Percentiles rank a stretch among this genome's conserved stretches.
Evolutionary conservation across 768 basidiomycete genomes (phyloP).

Genomic region (Stropharia rugosoannulata): DNA sequence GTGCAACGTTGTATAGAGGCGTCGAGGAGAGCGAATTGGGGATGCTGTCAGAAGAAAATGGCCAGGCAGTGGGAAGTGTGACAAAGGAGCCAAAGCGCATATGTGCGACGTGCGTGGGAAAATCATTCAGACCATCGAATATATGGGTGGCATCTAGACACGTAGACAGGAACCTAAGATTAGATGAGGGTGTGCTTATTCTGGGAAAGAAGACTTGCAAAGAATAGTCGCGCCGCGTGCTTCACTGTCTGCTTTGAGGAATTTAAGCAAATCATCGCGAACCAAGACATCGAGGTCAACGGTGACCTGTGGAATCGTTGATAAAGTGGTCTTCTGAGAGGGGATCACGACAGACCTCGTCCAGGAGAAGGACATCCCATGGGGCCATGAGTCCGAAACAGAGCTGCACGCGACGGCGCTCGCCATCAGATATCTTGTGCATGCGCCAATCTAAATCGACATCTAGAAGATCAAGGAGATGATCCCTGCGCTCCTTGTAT

Average conservation of each 20-base stretch:
- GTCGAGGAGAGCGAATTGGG: constrained; percentile 23
- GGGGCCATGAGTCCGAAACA: constrained; percentile 94
- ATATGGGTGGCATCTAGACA: constrained; percentile 91
- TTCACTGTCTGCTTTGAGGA: constrained; percentile 82
- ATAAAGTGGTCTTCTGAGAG: background rate
- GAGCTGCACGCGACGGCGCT: constrained; percentile 88
- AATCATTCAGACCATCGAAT: constrained; percentile 87
- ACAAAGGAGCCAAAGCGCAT: constrained; percentile 83
- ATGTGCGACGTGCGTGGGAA: constrained; percentile 92
- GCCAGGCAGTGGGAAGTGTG: constrained; percentile 71
- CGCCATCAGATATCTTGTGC: constrained; percentile 96
- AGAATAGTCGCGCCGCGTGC: constrained; percentile 82
- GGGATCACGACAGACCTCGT: constrained; percentile 61
- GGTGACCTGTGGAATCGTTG: constrained; percentile 65
- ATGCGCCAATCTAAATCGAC: constrained; percentile 96
- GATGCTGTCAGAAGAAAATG: constrained; percentile 22
- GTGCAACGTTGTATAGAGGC: constrained; percentile 67
- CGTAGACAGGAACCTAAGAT: constrained; percentile 1
- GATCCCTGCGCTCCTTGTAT: constrained; percentile 85
- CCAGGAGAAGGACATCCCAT: constrained; percentile 91
- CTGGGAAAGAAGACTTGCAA: constrained; percentile 46
- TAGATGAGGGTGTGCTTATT: constrained; percentile 2
- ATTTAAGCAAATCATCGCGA: constrained; percentile 84
- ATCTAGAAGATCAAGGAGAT: constrained; percentile 86
- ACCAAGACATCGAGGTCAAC: constrained; percentile 97